Evolutionary conservation across 2,329 filamentous ascomycete species (phyloP), one percentile per base, ranked within the genome.

Genomic region (Geosmithia morbida): DNA sequence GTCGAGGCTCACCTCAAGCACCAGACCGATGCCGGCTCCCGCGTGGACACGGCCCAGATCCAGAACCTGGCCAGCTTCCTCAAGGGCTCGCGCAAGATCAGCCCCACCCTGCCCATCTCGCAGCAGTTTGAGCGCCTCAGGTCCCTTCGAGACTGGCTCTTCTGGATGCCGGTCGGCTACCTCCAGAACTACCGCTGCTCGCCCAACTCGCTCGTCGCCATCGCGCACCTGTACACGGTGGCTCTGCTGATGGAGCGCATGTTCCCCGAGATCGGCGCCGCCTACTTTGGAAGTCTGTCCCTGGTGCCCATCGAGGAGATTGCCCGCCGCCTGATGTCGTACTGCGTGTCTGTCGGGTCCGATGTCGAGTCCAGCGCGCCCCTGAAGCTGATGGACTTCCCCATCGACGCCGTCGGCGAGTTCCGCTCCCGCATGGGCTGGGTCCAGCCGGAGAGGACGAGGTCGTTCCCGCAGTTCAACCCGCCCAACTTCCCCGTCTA

Each of bases 101-200:
- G 80, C 59, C 79, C 81, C 4, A 74, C 75, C 13, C 74, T 84
- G 52, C 79, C 81, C 20, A 79, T 88, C 20, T 83, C 87, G 52
- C 81, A 94, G 59, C 87, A 94, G 59, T 97, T 96, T 60, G 84
- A 88, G 57, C 85, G 89, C 53, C 77, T 97, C 11, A 89, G 94
- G 53, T 83, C 87, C 10, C 75, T 98, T 50, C 78, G 89, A 48
- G 85, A 86, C 55, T 96, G 90, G 88, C 77, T 97, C 16, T 95
- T 97, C 66, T 97, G 90, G 88, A 79, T 95, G 48, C 92, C 92
- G 1, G 81, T 95, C 33, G 80, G 81, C 54, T 83, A 89, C 56
- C 74, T 96, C 22, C 83, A 90, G 60, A 79, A 81, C 53, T 84
- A 82, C 44, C 79, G 83, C 46, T 78, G 79, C 37, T 87, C 90